Evolutionary conservation across 345 rosid species (phyloP).

Genomic region (Pelargonium nanum): DNA sequence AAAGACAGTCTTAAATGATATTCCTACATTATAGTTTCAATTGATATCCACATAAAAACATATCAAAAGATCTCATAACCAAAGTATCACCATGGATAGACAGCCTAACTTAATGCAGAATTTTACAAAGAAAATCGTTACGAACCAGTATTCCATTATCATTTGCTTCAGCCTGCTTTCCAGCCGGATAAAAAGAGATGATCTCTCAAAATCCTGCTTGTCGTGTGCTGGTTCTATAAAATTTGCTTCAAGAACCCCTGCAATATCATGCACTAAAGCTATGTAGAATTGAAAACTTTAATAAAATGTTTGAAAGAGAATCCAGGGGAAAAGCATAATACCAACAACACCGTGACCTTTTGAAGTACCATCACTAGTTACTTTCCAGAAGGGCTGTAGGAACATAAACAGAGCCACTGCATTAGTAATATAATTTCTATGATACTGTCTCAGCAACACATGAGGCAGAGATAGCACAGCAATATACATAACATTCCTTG

Average conservation of each 20-base stretch:
- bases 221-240: constrained; percentile 96
- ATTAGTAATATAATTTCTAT: constrained; percentile 11
- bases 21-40: not conserved
- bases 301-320: constrained; percentile 7
- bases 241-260: constrained; percentile 94
- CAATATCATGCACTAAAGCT: constrained; percentile 13
- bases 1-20: not conserved
- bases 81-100: not conserved
- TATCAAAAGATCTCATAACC: not conserved
- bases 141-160: constrained; percentile 61
- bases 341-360: constrained; percentile 75
- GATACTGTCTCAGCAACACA: not conserved
- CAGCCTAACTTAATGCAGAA: not conserved
- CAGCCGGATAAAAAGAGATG: constrained; percentile 58
- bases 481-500: too few relatives aligned
- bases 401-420: constrained; percentile 12
- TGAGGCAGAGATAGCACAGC: not conserved
- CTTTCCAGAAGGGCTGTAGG: constrained; percentile 92
- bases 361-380: constrained; percentile 35
- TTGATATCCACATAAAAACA: too few relatives aligned
- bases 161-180: constrained; percentile 69
- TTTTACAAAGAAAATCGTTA: constrained; percentile 8
- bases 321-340: constrained; percentile 19
- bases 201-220: constrained; percentile 96
- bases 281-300: constrained; percentile 12